These are phyloP conservation scores for Sapria himalayana DNA, from an alignment of 345 rosid genomes.

Conservation along the genomic window DNA sequence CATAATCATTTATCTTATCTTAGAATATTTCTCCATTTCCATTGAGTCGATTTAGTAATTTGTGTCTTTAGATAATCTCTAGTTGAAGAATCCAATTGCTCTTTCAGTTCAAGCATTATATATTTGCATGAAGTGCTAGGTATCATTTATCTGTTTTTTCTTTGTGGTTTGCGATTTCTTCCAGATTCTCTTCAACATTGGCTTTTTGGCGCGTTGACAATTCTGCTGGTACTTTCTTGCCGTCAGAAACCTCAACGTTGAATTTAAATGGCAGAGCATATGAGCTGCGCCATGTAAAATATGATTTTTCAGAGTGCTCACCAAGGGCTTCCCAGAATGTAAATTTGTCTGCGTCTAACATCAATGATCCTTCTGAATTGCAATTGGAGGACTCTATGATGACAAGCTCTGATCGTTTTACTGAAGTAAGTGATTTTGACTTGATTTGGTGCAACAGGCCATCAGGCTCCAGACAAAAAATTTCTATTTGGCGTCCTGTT, in stretches of 20 bases:
- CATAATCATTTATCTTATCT: too few relatives aligned
- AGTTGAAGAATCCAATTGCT: too few relatives aligned
- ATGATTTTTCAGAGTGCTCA: conserved; percentile 25
- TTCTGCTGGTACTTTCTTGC: conserved; percentile 72
- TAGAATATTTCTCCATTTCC: too few relatives aligned
- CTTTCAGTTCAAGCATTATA: too few relatives aligned
- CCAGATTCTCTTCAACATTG: conserved; percentile 42
- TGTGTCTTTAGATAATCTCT: too few relatives aligned
- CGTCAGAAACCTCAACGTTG: conserved; percentile 38
- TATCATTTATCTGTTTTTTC: too few relatives aligned
- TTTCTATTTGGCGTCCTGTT: conserved; percentile 82
- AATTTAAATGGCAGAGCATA: conserved; percentile 38
- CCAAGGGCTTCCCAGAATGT: conserved; percentile 17
- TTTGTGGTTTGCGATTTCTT: too few relatives aligned
- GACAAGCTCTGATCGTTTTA: conserved; percentile 41
- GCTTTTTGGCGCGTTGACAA: conserved; percentile 89
- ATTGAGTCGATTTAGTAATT: too few relatives aligned
- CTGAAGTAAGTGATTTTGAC: conserved; percentile 64
- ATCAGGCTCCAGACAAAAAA: conserved; percentile 47
- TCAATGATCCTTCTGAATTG: conserved; percentile 12
- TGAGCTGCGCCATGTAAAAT: conserved; percentile 53
- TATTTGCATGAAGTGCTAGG: too few relatives aligned
- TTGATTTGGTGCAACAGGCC: conserved; percentile 78
- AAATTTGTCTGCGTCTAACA: conserved; percentile 16
- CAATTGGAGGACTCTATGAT: conserved; percentile 15